Evolutionary conservation across 192 early-diverging fungal species (phyloP).

Genomic region (Spizellomyces punctatus): DNA sequence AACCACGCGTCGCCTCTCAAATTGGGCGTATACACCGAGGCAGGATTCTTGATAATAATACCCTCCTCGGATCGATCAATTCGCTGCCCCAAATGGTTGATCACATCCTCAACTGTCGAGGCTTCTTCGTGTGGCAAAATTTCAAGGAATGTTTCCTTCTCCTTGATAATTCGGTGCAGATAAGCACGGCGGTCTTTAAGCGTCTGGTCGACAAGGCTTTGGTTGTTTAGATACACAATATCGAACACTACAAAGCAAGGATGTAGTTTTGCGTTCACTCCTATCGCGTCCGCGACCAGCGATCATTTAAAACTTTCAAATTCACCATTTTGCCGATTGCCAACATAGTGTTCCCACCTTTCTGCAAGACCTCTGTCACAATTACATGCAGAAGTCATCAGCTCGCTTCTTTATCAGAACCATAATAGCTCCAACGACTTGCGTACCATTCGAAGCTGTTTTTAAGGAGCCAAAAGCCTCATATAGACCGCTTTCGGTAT

Average conservation of each 20-base stretch:
- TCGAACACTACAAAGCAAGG: slow-evolving; percentile 74
- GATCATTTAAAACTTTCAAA: too few relatives aligned
- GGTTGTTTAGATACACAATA: slow-evolving; percentile 68
- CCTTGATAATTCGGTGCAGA: slow-evolving; percentile 54
- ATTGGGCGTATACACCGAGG: slow-evolving; percentile 53
- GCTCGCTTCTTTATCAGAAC: too few relatives aligned
- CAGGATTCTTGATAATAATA: slow-evolving; percentile 74
- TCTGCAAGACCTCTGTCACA: too few relatives aligned
- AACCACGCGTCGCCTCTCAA: slow-evolving; percentile 60
- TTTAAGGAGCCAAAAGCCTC: slow-evolving; percentile 76
- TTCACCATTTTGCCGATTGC: too few relatives aligned
- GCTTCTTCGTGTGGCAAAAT: slow-evolving; percentile 57
- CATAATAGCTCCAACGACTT: neutral
- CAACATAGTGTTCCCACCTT: too few relatives aligned
- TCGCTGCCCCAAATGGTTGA: slow-evolving; percentile 58
- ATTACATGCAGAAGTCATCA: too few relatives aligned
- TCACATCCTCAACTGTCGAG: slow-evolving; percentile 57
- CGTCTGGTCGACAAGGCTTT: slow-evolving; percentile 60
- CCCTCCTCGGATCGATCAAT: slow-evolving; percentile 59
- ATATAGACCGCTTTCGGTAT: slow-evolving; percentile 61
- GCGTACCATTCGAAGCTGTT: slow-evolving; percentile 58
- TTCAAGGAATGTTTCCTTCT: slow-evolving; percentile 56
- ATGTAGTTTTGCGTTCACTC: slow-evolving; percentile 30
- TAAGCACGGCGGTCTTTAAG: slow-evolving; percentile 55
- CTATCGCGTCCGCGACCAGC: neutral